Evolutionary conservation across 331 rosid genomes (phyloP).

Genomic region (Malus hybrid): DNA sequence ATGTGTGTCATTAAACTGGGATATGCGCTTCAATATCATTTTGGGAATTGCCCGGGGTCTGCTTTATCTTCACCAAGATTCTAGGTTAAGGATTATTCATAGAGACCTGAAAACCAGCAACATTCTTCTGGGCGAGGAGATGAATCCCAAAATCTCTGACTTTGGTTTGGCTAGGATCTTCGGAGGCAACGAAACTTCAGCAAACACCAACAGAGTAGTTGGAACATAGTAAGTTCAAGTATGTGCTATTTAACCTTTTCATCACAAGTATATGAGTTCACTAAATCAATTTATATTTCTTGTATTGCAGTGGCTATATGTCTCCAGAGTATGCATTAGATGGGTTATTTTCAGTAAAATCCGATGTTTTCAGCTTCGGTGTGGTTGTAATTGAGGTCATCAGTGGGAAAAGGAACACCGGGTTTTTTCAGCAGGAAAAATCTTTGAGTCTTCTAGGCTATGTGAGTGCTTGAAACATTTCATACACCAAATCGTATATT

Average conservation of each 20-base stretch:
- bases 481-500: neutral
- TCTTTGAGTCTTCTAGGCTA: conserved; percentile 65
- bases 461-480: conserved; percentile 26
- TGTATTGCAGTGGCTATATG: conserved; percentile 56
- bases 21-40: conserved; percentile 31
- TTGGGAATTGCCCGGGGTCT: conserved; percentile 37
- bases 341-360: conserved; percentile 57
- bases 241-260: neutral
- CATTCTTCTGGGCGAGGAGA: conserved; percentile 27
- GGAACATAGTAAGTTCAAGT: conserved; percentile 33
- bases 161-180: conserved; percentile 38
- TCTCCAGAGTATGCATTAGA: conserved; percentile 72
- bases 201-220: conserved; percentile 29
- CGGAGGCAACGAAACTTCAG: conserved; percentile 24
- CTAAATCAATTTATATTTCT: neutral
- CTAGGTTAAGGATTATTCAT: conserved; percentile 32
- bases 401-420: conserved; percentile 56
- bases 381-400: conserved; percentile 62
- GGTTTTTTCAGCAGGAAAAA: conserved; percentile 51
- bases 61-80: conserved; percentile 37
- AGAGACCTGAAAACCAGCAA: conserved; percentile 35
- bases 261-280: neutral
- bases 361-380: conserved; percentile 67
- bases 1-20: conserved; percentile 27
- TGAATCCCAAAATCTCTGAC: conserved; percentile 39